Evolutionary conservation across 1,284 basidiomycete genomes (phyloP), one percentile per base, ranked within the genome.

Genomic region (Malassezia obtusa): DNA sequence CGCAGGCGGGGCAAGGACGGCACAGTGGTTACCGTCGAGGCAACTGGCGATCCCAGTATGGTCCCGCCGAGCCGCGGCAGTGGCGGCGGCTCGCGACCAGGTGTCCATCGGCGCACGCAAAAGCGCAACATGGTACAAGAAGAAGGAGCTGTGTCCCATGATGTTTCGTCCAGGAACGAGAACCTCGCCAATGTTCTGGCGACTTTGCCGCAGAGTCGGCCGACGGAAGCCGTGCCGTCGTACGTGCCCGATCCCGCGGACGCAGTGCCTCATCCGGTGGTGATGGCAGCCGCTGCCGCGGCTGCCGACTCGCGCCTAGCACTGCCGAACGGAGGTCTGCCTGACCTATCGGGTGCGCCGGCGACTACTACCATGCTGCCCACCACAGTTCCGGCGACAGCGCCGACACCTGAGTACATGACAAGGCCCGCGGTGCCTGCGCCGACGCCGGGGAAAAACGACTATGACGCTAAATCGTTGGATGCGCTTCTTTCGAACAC

Each of bases 1-100:
- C 69, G 67, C 52, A 64, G 63, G 52, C 60, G 64, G 43, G 53
- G 60, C 56, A 63, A 68, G 44, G 61, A 67, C 39, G 62, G 64
- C 39, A 38, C 59, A 25, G 56, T 65, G 4, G 60, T 61, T 26
- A 62, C 59, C 45, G 58, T 66, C 39, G 61, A 64, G 52, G 59
- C 61, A 3, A 64, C 61, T 3, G 65, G 63, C 36, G 61, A 67
- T 48, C 65, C 65, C 10, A 50, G 38, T 28, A 45, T 58, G 8
- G 65, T 67, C 22, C 65, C 65, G 9, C 64, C 63, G 26, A 65
- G 63, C 48, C 61, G 65, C 3, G 65, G 65, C 3, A 60, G 63
- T 4, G 65, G 65, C 10, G 65, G 65, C 11, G 65, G 65, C 6
- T 65, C 63, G 38, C 49, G 62, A 4, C 65, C 65, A 0, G 65